Evolutionary conservation across 352 stramenopile species (phyloP).

Genomic region (Globisporangium paddicum): DNA sequence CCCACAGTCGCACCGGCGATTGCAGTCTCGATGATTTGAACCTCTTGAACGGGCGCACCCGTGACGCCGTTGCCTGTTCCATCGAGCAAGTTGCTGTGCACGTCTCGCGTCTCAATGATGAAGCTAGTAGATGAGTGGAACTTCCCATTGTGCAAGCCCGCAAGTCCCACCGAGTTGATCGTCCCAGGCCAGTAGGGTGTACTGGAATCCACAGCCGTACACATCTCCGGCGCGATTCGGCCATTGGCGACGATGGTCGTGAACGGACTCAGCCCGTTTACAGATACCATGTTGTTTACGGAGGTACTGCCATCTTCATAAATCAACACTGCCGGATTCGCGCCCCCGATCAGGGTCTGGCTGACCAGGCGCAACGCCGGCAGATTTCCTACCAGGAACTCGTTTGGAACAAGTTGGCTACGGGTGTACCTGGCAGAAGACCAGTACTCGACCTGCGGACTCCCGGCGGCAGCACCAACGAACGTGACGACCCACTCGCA

Average conservation of each 20-base stretch:
- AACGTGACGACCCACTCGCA: constrained; percentile 68
- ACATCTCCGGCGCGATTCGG: constrained; percentile 49
- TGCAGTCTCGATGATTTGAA: constrained; percentile 90
- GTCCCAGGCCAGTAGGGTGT: constrained; percentile 59
- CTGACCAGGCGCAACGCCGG: constrained; percentile 21
- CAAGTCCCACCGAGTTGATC: constrained; percentile 44
- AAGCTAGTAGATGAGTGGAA: constrained; percentile 80
- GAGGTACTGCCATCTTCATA: constrained; percentile 34
- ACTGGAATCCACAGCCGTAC: constrained; percentile 55
- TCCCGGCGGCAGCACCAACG: constrained; percentile 31
- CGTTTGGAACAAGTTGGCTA: constrained; percentile 36
- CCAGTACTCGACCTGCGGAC: constrained; percentile 60
- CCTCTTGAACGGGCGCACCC: constrained; percentile 65
- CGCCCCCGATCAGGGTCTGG: constrained; percentile 30
- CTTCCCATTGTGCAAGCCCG: constrained; percentile 57
- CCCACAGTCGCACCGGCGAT: constrained; percentile 24
- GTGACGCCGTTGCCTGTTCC: constrained; percentile 58
- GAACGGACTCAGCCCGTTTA: constrained; percentile 56
- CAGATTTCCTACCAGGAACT: constrained; percentile 51
- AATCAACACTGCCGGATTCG: constrained; percentile 23
- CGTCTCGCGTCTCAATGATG: constrained; percentile 90
- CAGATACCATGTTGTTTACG: constrained; percentile 16
- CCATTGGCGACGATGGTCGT: constrained; percentile 51
- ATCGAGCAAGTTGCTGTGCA: constrained; percentile 88
- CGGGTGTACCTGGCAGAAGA: constrained; percentile 51